Percentiles rank a stretch among this genome's conserved stretches.
phyloP scores from a whole-genome alignment of 495 filamentous ascomycete genomes.

The Xylaria acuta region DNA sequence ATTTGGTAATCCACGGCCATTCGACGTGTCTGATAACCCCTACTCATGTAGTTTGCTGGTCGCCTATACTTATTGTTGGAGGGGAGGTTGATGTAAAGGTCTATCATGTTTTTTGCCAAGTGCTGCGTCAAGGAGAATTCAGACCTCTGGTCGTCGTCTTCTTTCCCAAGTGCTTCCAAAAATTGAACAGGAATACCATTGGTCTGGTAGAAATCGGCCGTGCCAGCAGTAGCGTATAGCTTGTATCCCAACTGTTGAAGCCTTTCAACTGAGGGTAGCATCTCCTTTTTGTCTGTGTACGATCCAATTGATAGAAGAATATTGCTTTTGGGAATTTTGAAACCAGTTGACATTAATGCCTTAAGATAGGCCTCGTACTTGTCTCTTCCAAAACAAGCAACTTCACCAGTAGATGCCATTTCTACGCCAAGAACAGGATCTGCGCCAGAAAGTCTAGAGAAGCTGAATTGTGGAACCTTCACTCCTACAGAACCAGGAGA shows the following conservation, averaged over 20 bases:
- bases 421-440: conserved; percentile 97
- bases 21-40: conserved; percentile 90
- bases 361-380: conserved; percentile 99
- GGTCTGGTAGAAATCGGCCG: conserved; percentile 92
- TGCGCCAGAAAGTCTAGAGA: conserved; percentile 93
- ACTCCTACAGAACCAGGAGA: conserved; percentile 88
- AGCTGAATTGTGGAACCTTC: conserved; percentile 98
- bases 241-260: conserved; percentile 89
- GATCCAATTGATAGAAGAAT: conserved; percentile 94
- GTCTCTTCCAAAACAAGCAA: conserved; percentile 93
- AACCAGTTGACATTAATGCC: conserved; percentile 91
- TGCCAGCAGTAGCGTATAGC: conserved; percentile 93
- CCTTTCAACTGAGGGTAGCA: conserved; percentile 91
- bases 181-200: conserved; percentile 89
- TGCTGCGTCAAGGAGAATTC: conserved; percentile 97
- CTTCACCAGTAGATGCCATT: conserved; percentile 98
- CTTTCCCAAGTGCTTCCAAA: conserved; percentile 77
- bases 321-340: conserved; percentile 94
- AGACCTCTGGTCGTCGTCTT: conserved; percentile 79
- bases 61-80: conserved; percentile 96
- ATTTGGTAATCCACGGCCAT: conserved; percentile 99
- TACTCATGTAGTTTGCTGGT: conserved; percentile 97
- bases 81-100: conserved; percentile 97
- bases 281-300: conserved; percentile 96
- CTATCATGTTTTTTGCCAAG: conserved; percentile 94